phyloP scores from a whole-genome alignment of 106 monocot species.

The Vanilla planifolia region DNA sequence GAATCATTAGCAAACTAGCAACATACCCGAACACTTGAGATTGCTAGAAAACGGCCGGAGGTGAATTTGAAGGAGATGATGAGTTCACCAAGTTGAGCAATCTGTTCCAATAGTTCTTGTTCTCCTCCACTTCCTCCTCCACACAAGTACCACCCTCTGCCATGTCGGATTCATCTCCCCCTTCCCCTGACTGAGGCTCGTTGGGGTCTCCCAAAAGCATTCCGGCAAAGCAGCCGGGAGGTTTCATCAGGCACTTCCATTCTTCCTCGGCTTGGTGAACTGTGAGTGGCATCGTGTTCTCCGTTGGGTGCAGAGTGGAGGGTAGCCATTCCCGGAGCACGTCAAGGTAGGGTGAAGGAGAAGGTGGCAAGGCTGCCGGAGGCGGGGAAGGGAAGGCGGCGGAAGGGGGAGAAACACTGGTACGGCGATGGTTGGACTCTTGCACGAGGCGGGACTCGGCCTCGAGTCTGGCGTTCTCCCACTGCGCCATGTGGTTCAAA shows the following conservation, averaged over 20 bases:
- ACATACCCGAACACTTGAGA: not conserved
- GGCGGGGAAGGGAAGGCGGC: not conserved
- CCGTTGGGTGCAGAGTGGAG: not conserved
- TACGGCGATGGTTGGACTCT: no score
- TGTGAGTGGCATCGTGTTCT: not conserved
- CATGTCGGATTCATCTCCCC: not conserved
- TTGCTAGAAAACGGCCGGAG: conserved; percentile 26
- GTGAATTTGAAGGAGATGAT: conserved; percentile 10
- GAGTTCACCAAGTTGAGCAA: conserved; percentile 53
- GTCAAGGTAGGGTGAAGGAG: conserved; percentile 15
- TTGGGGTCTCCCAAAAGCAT: not conserved
- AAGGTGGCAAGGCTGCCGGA: not conserved
- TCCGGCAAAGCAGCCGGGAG: not conserved
- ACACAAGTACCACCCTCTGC: not conserved
- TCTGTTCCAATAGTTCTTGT: conserved; percentile 45
- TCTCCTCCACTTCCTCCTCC: conserved; percentile 15
- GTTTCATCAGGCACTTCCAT: not conserved
- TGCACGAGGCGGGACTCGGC: no score
- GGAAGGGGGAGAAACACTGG: not conserved
- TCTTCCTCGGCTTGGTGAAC: not conserved
- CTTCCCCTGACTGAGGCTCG: not conserved
- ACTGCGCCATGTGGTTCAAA: no score
- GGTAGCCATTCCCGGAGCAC: conserved; percentile 27
- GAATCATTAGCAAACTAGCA: no score
- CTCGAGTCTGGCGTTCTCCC: no score